These are phyloP conservation scores for Elsinoe perseae DNA, from an alignment of 2,329 filamentous ascomycete species.

Conservation along the genomic window DNA sequence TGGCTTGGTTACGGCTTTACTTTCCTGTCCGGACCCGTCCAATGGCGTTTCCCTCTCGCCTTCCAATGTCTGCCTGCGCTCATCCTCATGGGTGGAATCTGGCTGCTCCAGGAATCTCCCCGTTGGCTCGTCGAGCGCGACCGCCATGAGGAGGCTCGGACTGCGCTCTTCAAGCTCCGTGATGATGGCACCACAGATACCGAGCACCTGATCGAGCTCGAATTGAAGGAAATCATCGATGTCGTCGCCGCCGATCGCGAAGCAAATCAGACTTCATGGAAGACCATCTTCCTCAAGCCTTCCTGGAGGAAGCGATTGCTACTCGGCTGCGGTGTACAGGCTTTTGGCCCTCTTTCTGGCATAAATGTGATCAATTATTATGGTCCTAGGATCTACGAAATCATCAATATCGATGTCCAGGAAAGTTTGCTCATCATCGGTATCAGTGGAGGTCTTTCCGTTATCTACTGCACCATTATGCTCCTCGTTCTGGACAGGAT, in stretches of 20 bases:
- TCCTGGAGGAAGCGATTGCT: constrained; percentile 41
- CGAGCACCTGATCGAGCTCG: constrained; percentile 38
- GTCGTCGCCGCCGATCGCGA: constrained; percentile 54
- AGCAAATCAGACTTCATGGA: constrained; percentile 47
- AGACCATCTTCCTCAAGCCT: constrained; percentile 50
- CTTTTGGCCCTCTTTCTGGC: constrained; percentile 17
- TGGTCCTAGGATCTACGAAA: constrained; percentile 20
- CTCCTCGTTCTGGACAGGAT: constrained; percentile 34
- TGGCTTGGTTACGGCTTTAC: constrained; percentile 35
- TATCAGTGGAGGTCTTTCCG: constrained; percentile 20
- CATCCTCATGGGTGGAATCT: constrained; percentile 34
- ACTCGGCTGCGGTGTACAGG: constrained; percentile 19
- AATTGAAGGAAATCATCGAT: constrained; percentile 39
- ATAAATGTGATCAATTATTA: constrained; percentile 22
- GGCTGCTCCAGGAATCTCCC: constrained; percentile 41
- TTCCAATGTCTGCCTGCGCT: constrained; percentile 40
- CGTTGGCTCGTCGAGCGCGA: constrained; percentile 28
- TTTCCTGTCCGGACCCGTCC: constrained; percentile 24
- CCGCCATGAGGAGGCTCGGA: constrained; percentile 28
- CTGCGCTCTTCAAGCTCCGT: constrained; percentile 25
- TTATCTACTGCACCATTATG: constrained; percentile 22
- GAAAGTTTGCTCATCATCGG: constrained; percentile 21
- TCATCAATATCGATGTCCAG: constrained; percentile 19
- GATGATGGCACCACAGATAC: constrained; percentile 27
- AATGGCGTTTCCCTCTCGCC: constrained; percentile 26